Evolutionary conservation across 345 rosid genomes (phyloP).

Genomic region (Ceriops zippeliana): DNA sequence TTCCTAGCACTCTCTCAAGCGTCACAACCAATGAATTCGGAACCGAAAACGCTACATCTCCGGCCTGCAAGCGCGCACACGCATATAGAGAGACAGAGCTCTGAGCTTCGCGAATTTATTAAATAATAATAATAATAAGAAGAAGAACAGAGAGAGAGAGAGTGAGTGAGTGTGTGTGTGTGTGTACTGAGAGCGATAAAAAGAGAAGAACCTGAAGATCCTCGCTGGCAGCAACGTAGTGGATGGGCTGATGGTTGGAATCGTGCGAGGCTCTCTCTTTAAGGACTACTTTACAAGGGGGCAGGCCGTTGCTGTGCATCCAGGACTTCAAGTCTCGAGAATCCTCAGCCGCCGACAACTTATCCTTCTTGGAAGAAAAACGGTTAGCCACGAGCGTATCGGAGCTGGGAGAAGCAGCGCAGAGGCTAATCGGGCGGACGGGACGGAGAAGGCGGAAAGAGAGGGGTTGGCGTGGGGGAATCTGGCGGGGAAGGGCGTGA

Average conservation of each 20-base stretch:
- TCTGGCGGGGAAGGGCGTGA: slow-evolving; percentile 18
- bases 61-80: slow-evolving; percentile 43
- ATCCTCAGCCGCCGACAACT: slow-evolving; percentile 35
- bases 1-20: slow-evolving; percentile 91
- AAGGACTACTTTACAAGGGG: slow-evolving; percentile 81
- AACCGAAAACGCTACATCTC: slow-evolving; percentile 83
- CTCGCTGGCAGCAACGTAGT: slow-evolving; percentile 85
- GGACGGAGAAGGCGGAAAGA: slow-evolving; percentile 25
- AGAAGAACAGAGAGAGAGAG: slow-evolving; percentile 7
- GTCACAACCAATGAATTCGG: slow-evolving; percentile 87
- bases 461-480: slow-evolving; percentile 28
- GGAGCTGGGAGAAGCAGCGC: slow-evolving; percentile 47
- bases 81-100: background rate
- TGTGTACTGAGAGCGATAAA: slow-evolving; percentile 3
- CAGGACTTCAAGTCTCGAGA: slow-evolving; percentile 69
- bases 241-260: slow-evolving; percentile 64
- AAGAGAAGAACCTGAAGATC: slow-evolving; percentile 60
- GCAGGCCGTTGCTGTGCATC: slow-evolving; percentile 90
- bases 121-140: background rate
- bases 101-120: background rate
- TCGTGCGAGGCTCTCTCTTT: slow-evolving; percentile 69
- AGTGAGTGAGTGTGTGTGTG: background rate
- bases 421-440: slow-evolving; percentile 29
- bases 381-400: slow-evolving; percentile 55
- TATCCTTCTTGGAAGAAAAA: slow-evolving; percentile 45